phyloP scores from a whole-genome alignment of 1,139 yeast genomes.

The Pichia sp. region DNA sequence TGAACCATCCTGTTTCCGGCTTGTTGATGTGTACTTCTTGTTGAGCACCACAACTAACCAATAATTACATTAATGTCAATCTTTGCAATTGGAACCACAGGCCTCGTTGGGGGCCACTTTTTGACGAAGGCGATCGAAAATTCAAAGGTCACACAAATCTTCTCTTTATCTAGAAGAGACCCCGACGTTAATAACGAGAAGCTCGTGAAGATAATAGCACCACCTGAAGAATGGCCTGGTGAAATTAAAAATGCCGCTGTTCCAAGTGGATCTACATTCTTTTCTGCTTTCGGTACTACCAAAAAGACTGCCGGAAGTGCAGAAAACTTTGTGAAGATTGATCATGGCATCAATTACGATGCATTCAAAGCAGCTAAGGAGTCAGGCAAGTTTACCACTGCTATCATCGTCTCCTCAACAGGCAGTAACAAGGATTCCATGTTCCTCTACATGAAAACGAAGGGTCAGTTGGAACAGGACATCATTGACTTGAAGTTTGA shows the following conservation, averaged over 20 bases:
- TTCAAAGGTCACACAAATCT: conserved; percentile 10
- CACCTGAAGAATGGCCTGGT: conserved; percentile 21
- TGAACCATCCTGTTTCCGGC: too few relatives aligned
- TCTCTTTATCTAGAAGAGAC: conserved; percentile 22
- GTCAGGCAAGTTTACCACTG: conserved; percentile 51
- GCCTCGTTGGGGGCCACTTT: conserved; percentile 24
- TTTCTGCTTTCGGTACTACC: conserved; percentile 74
- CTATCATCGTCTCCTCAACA: conserved; percentile 52
- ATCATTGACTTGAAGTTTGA: conserved; percentile 52
- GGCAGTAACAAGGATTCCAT: conserved; percentile 51
- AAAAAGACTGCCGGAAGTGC: conserved; percentile 61
- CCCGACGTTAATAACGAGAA: conserved; percentile 11
- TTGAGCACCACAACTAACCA: too few relatives aligned
- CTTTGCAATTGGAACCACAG: conserved; percentile 25
- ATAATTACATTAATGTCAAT: conserved; percentile 12
- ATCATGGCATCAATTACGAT: conserved; percentile 57
- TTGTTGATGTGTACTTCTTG: too few relatives aligned
- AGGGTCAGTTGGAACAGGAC: conserved; percentile 61
- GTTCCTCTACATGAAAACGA: conserved; percentile 52
- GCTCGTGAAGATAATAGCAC: conserved; percentile 12
- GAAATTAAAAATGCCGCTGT: conserved; percentile 15
- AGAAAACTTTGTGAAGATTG: conserved; percentile 58
- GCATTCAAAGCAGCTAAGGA: conserved; percentile 66
- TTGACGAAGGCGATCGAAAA: conserved; percentile 14
- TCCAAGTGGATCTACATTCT: conserved; percentile 29